Conservation (phyloP, 306 rosid genomes). For the Prinsepia uniflora region DNA sequence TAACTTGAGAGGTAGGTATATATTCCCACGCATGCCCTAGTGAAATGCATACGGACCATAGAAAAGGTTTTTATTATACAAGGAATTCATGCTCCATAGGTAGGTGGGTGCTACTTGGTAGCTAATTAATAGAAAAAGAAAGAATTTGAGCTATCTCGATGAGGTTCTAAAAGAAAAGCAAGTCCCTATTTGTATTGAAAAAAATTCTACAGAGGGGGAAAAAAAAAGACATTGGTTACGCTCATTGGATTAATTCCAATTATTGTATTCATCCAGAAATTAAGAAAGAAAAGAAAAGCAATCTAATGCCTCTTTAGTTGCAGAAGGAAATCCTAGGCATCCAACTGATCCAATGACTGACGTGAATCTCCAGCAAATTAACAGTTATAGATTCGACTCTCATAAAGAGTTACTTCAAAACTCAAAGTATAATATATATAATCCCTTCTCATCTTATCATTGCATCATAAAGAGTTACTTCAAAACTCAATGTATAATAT, state of each 20-base stretch:
- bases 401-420: too few species aligned
- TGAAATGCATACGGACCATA: neutral
- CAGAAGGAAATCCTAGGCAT: constrained; percentile 21
- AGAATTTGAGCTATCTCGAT: too few species aligned
- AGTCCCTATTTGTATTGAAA: too few species aligned
- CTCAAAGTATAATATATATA: too few species aligned
- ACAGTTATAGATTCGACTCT: neutral
- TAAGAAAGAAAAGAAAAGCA: neutral
- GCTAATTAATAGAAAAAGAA: neutral
- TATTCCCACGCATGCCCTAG: constrained; percentile 8
- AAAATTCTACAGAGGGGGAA: too few species aligned
- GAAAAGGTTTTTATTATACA: neutral
- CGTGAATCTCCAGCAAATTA: neutral
- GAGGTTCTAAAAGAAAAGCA: too few species aligned
- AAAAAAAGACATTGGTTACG: too few species aligned
- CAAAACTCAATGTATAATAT: too few species aligned
- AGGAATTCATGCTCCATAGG: neutral
- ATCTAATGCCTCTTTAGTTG: neutral
- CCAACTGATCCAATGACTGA: constrained; percentile 29
- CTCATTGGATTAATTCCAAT: neutral
- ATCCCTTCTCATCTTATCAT: too few species aligned
- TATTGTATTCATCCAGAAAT: neutral
- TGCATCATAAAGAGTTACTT: too few species aligned
- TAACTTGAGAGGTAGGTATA: too few species aligned
- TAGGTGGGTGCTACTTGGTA: neutral